Conservation (phyloP, 2,329 filamentous ascomycete species). For the Hymenoscyphus linearis region DNA sequence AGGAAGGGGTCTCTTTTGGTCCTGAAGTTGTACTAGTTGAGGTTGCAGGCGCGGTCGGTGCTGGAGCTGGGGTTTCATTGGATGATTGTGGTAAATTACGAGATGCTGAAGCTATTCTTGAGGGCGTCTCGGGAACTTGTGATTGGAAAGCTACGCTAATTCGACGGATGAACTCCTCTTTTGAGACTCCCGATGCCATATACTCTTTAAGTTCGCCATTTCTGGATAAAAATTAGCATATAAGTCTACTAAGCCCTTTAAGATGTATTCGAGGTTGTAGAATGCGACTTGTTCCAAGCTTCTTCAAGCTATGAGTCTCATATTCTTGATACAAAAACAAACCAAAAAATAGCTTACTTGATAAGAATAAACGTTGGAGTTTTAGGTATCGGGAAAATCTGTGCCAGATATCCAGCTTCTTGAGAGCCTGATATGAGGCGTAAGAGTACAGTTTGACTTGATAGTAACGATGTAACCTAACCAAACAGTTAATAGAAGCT, state of each 20-base stretch:
- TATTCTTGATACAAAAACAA: not conserved
- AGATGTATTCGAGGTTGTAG: not conserved
- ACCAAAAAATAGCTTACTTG: constrained; percentile 42
- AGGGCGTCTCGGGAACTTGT: constrained; percentile 7
- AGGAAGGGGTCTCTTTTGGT: not conserved
- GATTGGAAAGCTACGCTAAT: constrained; percentile 38
- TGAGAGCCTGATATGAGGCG: constrained; percentile 67
- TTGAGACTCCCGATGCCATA: constrained; percentile 57
- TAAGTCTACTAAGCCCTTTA: not conserved
- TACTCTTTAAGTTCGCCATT: constrained; percentile 76
- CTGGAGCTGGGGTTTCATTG: constrained; percentile 2
- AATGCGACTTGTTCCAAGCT: not conserved
- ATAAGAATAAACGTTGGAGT: constrained; percentile 79
- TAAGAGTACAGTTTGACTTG: constrained; percentile 61
- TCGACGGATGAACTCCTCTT: constrained; percentile 60
- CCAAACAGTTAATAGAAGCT: not conserved
- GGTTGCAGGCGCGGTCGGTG: not conserved
- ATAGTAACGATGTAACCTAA: constrained; percentile 52
- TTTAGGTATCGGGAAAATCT: constrained; percentile 74
- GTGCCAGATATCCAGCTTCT: constrained; percentile 75
- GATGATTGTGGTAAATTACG: not conserved
- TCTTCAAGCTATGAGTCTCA: not conserved
- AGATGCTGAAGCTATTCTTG: constrained; percentile 4
- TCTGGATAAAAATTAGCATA: constrained; percentile 34
- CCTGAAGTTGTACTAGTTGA: not conserved